A percentile compares a stretch with the other conserved stretches of the same genome.
Evolutionary conservation across 306 rosid genomes (phyloP).

Genomic region (Lotus japonicus): DNA sequence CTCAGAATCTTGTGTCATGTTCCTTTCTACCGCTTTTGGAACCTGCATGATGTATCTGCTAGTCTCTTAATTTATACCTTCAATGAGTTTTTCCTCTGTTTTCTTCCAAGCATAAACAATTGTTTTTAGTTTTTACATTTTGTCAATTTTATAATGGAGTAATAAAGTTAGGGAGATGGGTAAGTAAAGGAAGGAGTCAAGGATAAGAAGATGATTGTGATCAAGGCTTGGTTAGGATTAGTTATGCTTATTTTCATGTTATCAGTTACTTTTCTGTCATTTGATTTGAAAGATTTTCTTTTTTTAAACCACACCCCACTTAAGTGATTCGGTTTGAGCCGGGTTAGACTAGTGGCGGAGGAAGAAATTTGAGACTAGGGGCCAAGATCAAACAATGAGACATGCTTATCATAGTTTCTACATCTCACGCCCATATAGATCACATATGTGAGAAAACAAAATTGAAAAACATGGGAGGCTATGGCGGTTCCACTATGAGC

Average conservation of each 20-base stretch:
- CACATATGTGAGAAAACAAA: no score
- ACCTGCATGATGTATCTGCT: conserved; percentile 16
- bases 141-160: neutral
- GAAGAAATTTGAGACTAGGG: no score
- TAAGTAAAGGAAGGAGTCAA: neutral
- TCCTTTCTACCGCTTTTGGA: conserved; percentile 22
- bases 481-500: no score
- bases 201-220: neutral
- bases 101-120: neutral
- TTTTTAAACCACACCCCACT: no score
- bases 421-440: no score
- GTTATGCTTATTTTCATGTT: neutral
- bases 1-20: conserved; percentile 6
- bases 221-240: neutral
- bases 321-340: no score
- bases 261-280: neutral
- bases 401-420: no score
- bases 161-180: neutral
- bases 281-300: no score
- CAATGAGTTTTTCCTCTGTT: neutral
- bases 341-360: no score
- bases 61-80: neutral
- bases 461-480: no score
- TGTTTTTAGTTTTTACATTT: neutral
- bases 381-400: no score